Conservation (phyloP, 163 green algal genomes). For the Smithsoniella earleae region DNA sequence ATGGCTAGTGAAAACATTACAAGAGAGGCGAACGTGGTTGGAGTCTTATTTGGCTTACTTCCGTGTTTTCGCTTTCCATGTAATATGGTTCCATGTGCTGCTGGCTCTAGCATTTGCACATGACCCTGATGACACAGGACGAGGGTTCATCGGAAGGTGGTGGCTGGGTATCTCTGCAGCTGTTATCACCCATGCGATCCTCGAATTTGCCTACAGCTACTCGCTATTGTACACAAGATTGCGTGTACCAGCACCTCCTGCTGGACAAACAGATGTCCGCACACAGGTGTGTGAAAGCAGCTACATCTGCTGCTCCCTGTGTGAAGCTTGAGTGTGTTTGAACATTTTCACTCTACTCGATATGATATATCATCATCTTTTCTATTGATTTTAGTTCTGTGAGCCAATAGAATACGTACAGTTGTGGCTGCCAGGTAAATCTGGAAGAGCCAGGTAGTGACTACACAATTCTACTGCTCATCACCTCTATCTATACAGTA, state of each 20-base stretch:
- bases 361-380: no score
- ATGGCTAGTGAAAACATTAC: slow-evolving; percentile 27
- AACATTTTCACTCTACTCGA: no score
- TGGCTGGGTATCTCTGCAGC: slow-evolving; percentile 20
- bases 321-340: no score
- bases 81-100: slow-evolving; percentile 19
- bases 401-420: no score
- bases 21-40: slow-evolving; percentile 25
- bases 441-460: no score
- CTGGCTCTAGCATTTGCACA: slow-evolving; percentile 14
- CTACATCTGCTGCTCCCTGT: no score
- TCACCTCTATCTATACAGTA: no score
- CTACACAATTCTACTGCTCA: no score
- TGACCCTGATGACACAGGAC: neutral
- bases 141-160: neutral
- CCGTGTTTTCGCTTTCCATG: slow-evolving; percentile 17
- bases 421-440: no score
- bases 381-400: no score
- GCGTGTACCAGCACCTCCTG: slow-evolving; percentile 1
- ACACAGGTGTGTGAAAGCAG: neutral
- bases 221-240: neutral
- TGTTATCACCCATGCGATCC: slow-evolving; percentile 7
- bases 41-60: slow-evolving; percentile 15
- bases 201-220: neutral
- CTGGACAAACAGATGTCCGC: slow-evolving; percentile 6